Evolutionary conservation across 2,329 filamentous ascomycete species (phyloP).

Genomic region (Coniochaeta ligniaria): DNA sequence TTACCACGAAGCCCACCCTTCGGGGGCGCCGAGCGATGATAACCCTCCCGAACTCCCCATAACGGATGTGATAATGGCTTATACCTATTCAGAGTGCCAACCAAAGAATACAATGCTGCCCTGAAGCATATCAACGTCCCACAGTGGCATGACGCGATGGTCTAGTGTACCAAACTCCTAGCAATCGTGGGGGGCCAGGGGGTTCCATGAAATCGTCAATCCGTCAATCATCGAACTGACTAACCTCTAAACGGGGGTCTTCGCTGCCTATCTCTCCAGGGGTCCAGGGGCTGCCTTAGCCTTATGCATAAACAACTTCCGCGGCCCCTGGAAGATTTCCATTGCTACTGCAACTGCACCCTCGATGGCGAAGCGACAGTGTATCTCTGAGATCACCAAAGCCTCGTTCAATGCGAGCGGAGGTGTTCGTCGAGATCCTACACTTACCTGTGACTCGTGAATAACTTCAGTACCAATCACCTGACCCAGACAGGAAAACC

Average conservation of each 20-base stretch:
- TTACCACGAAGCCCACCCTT: too few species aligned
- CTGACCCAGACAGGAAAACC: neutral
- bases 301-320: neutral
- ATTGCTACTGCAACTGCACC: too few species aligned
- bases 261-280: neutral
- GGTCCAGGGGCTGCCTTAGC: too few species aligned
- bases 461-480: neutral
- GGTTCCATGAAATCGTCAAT: neutral
- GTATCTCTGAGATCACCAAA: too few species aligned
- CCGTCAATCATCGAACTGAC: neutral
- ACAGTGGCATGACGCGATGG: neutral
- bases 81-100: too few species aligned
- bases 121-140: neutral
- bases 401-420: too few species aligned
- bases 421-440: too few species aligned
- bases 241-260: neutral
- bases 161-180: neutral
- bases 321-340: too few species aligned
- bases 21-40: neutral
- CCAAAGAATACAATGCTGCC: too few species aligned
- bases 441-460: too few species aligned
- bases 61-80: too few species aligned
- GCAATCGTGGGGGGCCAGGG: neutral
- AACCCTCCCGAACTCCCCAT: neutral
- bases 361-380: too few species aligned